phyloP scores from a whole-genome alignment of 805 yeast genomes.

The Alloascoidea africana region DNA sequence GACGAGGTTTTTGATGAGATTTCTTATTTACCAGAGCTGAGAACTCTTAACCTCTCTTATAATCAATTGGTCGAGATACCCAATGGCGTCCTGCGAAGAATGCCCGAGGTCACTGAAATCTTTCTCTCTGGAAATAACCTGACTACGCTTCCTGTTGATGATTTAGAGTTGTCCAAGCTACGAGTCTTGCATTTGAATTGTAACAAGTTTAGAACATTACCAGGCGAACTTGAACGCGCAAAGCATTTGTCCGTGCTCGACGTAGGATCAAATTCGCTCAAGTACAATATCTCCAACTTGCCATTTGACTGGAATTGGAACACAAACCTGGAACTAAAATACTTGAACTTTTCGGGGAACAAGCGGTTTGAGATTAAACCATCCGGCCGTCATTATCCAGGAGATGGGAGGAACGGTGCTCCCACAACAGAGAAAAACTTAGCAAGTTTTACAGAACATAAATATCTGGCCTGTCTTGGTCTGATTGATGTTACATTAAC shows the following conservation, averaged over 20 bases:
- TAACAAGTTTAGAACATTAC: constrained; percentile 73
- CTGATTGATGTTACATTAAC: constrained; percentile 92
- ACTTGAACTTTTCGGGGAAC: constrained; percentile 85
- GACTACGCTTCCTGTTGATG: constrained; percentile 73
- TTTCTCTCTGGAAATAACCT: constrained; percentile 76
- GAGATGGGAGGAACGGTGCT: constrained; percentile 29
- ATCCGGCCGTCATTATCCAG: constrained; percentile 28
- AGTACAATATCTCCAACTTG: constrained; percentile 86
- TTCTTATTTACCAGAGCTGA: constrained; percentile 40
- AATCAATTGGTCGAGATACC: constrained; percentile 79
- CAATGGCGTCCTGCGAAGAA: constrained; percentile 32
- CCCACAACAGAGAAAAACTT: constrained; percentile 16
- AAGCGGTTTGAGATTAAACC: constrained; percentile 80
- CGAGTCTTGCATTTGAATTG: constrained; percentile 59
- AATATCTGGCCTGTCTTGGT: constrained; percentile 61
- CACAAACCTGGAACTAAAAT: constrained; percentile 58
- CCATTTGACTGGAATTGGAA: constrained; percentile 99
- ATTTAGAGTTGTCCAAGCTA: constrained; percentile 50
- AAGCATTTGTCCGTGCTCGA: constrained; percentile 55
- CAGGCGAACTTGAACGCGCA: constrained; percentile 73
- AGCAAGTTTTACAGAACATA: constrained; percentile 60
- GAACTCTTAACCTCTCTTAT: constrained; percentile 61
- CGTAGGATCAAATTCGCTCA: constrained; percentile 79
- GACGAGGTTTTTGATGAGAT: constrained; percentile 66
- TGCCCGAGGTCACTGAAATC: constrained; percentile 43